These are phyloP conservation scores for Schizopora paradoxa DNA, from an alignment of 1,284 basidiomycete genomes.

Conservation along the genomic window DNA sequence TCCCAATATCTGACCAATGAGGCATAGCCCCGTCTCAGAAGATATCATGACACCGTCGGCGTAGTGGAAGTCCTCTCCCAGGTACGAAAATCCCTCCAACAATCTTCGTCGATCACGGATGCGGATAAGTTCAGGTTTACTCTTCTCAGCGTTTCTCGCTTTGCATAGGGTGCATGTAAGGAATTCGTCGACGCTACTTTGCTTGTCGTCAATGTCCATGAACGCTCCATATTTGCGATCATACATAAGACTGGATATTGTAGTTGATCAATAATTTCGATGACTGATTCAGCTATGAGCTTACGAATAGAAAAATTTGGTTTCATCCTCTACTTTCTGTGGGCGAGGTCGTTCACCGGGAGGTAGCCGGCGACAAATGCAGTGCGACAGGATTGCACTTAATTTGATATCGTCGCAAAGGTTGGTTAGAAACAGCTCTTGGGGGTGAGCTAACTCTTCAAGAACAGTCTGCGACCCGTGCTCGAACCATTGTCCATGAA, in stretches of 20 bases:
- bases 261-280: slow-evolving; percentile 16
- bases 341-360: slow-evolving; percentile 5
- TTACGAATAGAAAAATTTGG: slow-evolving; percentile 58
- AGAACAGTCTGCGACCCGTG: slow-evolving; percentile 56
- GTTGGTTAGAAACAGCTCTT: slow-evolving; percentile 58
- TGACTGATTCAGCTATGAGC: slow-evolving; percentile 11
- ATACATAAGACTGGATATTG: slow-evolving; percentile 23
- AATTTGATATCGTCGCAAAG: slow-evolving; percentile 44
- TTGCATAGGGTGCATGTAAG: background rate
- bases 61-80: slow-evolving; percentile 7
- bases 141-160: background rate
- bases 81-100: background rate
- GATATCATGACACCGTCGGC: slow-evolving; percentile 5
- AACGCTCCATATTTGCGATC: slow-evolving; percentile 28
- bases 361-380: slow-evolving; percentile 6
- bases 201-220: slow-evolving; percentile 27
- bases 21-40: slow-evolving; percentile 2
- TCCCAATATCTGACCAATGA: slow-evolving; percentile 5
- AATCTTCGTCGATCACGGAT: background rate
- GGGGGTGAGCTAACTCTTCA: slow-evolving; percentile 50
- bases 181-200: slow-evolving; percentile 7
- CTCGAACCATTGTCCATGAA: slow-evolving; percentile 67
- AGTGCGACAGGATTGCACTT: slow-evolving; percentile 28
- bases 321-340: slow-evolving; percentile 22
- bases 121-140: slow-evolving; percentile 1